Base-by-base conservation (phyloP, 164 flowering plant genomes). In the Stephania japonica region DNA sequence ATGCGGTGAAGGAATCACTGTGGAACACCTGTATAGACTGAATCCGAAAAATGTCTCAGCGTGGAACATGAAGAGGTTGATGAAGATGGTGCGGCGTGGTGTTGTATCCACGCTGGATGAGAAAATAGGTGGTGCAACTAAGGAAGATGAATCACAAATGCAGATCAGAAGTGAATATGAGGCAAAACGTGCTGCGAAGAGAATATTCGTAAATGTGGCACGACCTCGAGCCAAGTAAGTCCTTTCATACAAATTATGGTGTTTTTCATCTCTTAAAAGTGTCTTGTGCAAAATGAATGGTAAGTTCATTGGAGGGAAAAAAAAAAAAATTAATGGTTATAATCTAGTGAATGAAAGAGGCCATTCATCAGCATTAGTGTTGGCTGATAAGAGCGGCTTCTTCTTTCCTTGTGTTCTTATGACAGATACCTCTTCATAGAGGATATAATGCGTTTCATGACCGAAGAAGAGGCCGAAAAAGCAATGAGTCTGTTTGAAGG, bases 31-130 rank as follows among this genome's bases (percentile, higher is more conserved):
- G 68, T 85, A 85, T 63, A 90, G 81, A 80, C 75, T 89, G 76
- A 89, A 81, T 70, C 92, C 80, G 75, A 85, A 85, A 80, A 87
- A 90, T 72, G 63, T 90, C 8, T 86, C 95, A 0, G 91, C 92
- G 68, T 89, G 92, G 92, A 87, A 83, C 71, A 89, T 90, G 95
- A 90, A 83, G 76, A 86, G 88, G 77, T 72, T 90, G 84, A 80
- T 86, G 72, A 84, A 85, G 27, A 85, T 86, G 14, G 85, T 87
- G 7, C 81, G 92, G 65, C 81, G 78, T 25, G 90, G 90, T 6
- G 70, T 75, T 13, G 63, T 89, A 43, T 80, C 86, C 7, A 90
- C 91, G 0, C 73, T 90, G 69, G 89, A 88, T 77, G 92, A 90
- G 72, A 79, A 74, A 25, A 65, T 86, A 61, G 70, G 67, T 2